Percentiles rank a stretch among this genome's conserved stretches.
Conservation (phyloP, 495 filamentous ascomycete species). For the Xylaria longipes region DNA sequence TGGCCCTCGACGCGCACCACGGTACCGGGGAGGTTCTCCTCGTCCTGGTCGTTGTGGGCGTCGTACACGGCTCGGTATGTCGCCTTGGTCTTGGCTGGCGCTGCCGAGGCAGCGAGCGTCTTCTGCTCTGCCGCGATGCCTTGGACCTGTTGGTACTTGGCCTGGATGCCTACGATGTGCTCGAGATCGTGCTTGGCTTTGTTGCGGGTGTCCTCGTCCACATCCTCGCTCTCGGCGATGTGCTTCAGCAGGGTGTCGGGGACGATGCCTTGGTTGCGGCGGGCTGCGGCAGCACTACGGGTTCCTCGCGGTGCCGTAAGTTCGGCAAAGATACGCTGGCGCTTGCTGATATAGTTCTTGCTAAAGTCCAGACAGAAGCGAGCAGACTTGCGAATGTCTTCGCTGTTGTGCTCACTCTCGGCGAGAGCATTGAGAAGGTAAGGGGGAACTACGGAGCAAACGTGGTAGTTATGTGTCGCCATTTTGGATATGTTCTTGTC, state of each 20-base stretch:
- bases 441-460: conserved; percentile 48
- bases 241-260: conserved; percentile 47
- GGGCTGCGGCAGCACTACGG: conserved; percentile 22
- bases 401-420: conserved; percentile 38
- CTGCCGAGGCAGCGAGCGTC: conserved; percentile 25
- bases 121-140: conserved; percentile 28
- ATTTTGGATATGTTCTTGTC: conserved; percentile 30
- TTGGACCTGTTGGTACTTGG: conserved; percentile 40
- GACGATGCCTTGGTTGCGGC: conserved; percentile 39
- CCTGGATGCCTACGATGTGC: conserved; percentile 36
- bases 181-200: conserved; percentile 46
- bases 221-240: conserved; percentile 43
- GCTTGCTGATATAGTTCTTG: conserved; percentile 34
- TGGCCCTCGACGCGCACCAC: conserved; percentile 50
- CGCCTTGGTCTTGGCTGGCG: conserved; percentile 27
- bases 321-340: conserved; percentile 38
- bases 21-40: conserved; percentile 44
- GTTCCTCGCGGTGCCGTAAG: conserved; percentile 39
- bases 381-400: conserved; percentile 36
- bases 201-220: conserved; percentile 43
- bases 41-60: conserved; percentile 40
- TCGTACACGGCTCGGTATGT: conserved; percentile 50
- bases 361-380: conserved; percentile 36
- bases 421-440: conserved; percentile 47
- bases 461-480: conserved; percentile 30